A percentile compares a stretch with the other conserved stretches of the same genome.
Conservation (phyloP, 495 filamentous ascomycete species). For the Penicillium lagena region DNA sequence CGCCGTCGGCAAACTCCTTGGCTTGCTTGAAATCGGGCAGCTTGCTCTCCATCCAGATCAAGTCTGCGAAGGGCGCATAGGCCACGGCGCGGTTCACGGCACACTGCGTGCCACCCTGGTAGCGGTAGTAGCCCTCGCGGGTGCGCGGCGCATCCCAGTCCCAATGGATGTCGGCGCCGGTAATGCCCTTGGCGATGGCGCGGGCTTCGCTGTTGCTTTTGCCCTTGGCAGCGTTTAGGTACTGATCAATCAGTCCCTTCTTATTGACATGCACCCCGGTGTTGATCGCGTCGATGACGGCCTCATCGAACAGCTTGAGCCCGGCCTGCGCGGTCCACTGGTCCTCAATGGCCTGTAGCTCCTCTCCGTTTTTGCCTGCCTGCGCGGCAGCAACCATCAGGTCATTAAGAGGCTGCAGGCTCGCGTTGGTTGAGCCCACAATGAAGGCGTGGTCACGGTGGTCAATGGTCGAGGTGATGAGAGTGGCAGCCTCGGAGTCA, state of each 20-base stretch:
- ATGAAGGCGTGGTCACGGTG: conserved; percentile 92
- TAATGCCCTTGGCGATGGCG: conserved; percentile 74
- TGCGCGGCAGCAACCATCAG: conserved; percentile 84
- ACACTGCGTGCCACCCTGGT: conserved; percentile 85
- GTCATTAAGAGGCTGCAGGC: conserved; percentile 77
- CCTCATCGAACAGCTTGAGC: conserved; percentile 87
- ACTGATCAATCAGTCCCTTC: conserved; percentile 57
- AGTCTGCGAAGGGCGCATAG: conserved; percentile 88
- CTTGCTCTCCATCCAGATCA: conserved; percentile 99
- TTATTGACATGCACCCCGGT: conserved; percentile 59
- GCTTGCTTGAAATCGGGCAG: conserved; percentile 89
- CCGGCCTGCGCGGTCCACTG: conserved; percentile 75
- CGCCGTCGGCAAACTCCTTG: conserved; percentile 88
- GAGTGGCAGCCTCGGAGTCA: conserved; percentile 94
- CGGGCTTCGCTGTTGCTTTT: conserved; percentile 83
- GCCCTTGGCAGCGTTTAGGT: conserved; percentile 59
- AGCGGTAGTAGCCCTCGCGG: conserved; percentile 89
- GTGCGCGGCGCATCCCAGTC: conserved; percentile 91
- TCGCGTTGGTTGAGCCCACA: conserved; percentile 79
- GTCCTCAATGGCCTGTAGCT: conserved; percentile 91
- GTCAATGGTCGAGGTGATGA: conserved; percentile 95
- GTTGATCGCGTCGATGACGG: conserved; percentile 77
- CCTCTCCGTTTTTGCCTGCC: conserved; percentile 70
- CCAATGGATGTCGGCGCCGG: conserved; percentile 79
- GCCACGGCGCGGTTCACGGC: conserved; percentile 87